Evolutionary conservation across 768 basidiomycete species (phyloP), one percentile per base, ranked within the genome.

Genomic region (Coprinellus aureogranulatus): DNA sequence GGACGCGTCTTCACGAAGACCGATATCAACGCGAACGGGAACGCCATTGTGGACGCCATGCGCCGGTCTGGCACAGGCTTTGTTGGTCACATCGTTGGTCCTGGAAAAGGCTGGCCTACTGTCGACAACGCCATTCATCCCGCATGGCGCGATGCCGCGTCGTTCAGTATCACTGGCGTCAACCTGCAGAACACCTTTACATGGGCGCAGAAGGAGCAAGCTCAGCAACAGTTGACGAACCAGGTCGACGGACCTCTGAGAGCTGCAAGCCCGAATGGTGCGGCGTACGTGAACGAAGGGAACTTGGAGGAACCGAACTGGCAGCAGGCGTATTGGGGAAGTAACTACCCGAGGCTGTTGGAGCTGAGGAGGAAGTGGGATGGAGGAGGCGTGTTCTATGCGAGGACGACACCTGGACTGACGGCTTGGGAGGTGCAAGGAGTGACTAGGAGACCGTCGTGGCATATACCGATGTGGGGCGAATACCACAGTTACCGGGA

Each of bases 391-490:
- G 55, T 56, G 5, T 56, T 56, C 23, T 56, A 56, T 49, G 55
- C 55, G 5, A 34, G 47, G 31, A 56, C 55, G 46, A 56, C 55
- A 18, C 55, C 55, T 37, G 55, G 55, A 16, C 48, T 47, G 28
- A 47, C 48, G 47, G 4, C 3, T 23, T 56, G 55, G 55, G 46
- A 56, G 20, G 55, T 56, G n/a, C n/a, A n/a, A n/a, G 70, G 71
- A n/a, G 65, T 69, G 4, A 63, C 69, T 52, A 74, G 81, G 16
- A 68, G 80, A n/a, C 78, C 81, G 2, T 80, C 81, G 9, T 82
- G 81, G 79, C 75, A 80, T 63, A 71, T 67, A 8, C 74, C 64
- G 74, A 75, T 58, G 67, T 64, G 11, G 56, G 60, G 10, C 27
- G 53, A 22, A 60, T 62, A 41, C 58, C 59, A 37, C 62, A 40